Evolutionary conservation across 192 early-diverging fungal species (phyloP).

Genomic region (Geosiphon pyriformis): DNA sequence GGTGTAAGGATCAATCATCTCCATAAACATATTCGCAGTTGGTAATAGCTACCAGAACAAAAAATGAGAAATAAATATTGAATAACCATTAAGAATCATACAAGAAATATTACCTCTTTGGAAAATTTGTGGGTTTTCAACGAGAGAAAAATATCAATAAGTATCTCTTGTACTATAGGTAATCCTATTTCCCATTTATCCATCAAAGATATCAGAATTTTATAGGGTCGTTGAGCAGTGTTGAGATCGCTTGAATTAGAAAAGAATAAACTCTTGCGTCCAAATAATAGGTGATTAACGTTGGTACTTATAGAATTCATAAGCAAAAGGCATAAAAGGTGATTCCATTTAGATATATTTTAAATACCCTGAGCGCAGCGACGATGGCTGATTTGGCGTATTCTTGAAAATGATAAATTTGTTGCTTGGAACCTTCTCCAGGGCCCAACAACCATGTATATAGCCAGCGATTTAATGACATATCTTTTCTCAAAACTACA

Average conservation of each 20-base stretch:
- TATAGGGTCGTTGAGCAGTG: constrained; percentile 61
- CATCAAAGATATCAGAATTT: constrained; percentile 78
- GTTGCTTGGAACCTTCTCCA: constrained; percentile 32
- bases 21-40: constrained; percentile 84
- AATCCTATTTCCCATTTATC: constrained; percentile 82
- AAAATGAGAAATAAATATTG: neutral
- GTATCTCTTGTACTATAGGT: constrained; percentile 63
- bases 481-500: constrained; percentile 85
- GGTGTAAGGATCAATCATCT: constrained; percentile 82
- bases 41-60: constrained; percentile 53
- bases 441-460: constrained; percentile 83
- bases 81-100: neutral
- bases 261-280: constrained; percentile 33
- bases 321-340: too few species aligned
- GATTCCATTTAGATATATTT: too few species aligned
- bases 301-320: too few species aligned
- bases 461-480: constrained; percentile 89
- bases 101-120: constrained; percentile 31
- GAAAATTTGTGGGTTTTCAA: constrained; percentile 52
- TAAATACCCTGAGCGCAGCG: constrained; percentile 46
- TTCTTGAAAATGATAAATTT: constrained; percentile 46
- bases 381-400: constrained; percentile 48
- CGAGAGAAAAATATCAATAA: constrained; percentile 66
- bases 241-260: constrained; percentile 31
- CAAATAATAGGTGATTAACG: too few species aligned